phyloP scores from a whole-genome alignment of 1,284 basidiomycete species.

The Tilletiaria anomala region DNA sequence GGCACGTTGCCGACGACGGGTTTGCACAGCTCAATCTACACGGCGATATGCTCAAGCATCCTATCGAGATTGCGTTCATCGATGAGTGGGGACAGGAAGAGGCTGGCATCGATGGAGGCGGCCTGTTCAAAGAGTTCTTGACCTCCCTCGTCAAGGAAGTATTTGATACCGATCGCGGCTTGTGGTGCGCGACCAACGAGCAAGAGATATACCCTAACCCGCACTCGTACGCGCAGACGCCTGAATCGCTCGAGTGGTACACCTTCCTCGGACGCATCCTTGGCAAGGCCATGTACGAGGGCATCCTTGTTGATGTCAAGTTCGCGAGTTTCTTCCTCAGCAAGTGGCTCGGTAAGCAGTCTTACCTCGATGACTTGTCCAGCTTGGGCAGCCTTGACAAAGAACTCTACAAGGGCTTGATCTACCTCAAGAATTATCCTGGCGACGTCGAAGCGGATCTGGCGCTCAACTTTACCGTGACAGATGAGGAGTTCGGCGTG shows the following conservation, averaged over 20 bases:
- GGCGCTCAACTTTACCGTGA: conserved; percentile 79
- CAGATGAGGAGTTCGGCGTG: conserved; percentile 81
- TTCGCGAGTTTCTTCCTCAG: conserved; percentile 92
- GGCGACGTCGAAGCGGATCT: conserved; percentile 80
- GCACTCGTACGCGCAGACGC: conserved; percentile 40
- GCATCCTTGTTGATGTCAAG: conserved; percentile 85
- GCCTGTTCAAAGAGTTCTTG: conserved; percentile 95
- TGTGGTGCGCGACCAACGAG: conserved; percentile 78
- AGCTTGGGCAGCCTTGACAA: conserved; percentile 41
- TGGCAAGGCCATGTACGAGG: conserved; percentile 91
- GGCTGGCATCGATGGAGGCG: conserved; percentile 88
- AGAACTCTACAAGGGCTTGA: conserved; percentile 78
- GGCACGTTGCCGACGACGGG: conserved; percentile 69
- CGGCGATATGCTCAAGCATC: conserved; percentile 61
- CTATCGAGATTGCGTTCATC: conserved; percentile 73
- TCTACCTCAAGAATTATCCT: conserved; percentile 81
- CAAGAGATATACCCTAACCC: conserved; percentile 93
- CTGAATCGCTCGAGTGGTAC: conserved; percentile 56
- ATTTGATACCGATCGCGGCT: conserved; percentile 81
- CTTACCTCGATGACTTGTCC: conserved; percentile 26
- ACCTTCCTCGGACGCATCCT: conserved; percentile 81
- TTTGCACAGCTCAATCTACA: conserved; percentile 53
- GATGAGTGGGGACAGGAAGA: conserved; percentile 76
- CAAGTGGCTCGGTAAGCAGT: conserved; percentile 45
- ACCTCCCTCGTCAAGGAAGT: conserved; percentile 66